Evolutionary conservation across 495 filamentous ascomycete genomes (phyloP).

Genomic region (Pseudoneurospora amorphoporcata): DNA sequence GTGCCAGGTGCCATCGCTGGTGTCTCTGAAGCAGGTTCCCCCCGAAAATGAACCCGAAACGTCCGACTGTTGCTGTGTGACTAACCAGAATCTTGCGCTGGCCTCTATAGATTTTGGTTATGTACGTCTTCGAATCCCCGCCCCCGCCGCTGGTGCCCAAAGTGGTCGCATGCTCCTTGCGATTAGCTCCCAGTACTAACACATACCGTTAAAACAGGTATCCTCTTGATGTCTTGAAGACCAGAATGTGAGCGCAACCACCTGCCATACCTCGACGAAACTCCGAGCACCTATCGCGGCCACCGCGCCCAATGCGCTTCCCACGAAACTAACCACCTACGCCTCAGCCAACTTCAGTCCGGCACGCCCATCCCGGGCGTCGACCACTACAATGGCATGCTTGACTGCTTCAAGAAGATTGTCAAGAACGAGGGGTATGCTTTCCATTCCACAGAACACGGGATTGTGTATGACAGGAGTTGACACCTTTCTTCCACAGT

Average conservation of each 20-base stretch:
- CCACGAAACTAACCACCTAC: constrained; percentile 16
- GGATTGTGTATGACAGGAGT: background rate
- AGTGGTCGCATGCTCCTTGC: constrained; percentile 10
- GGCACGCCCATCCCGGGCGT: constrained; percentile 50
- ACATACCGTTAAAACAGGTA: constrained; percentile 51
- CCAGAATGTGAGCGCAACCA: constrained; percentile 63
- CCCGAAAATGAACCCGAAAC: background rate
- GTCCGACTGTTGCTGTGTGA: background rate
- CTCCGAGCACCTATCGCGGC: background rate
- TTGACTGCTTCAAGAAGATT: constrained; percentile 96
- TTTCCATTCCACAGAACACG: background rate
- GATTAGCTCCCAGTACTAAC: constrained; percentile 6
- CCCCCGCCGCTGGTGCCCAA: background rate
- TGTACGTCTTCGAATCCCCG: constrained; percentile 41
- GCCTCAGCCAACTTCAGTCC: constrained; percentile 71
- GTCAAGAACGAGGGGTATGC: constrained; percentile 83
- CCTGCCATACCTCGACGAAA: background rate
- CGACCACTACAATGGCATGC: constrained; percentile 88
- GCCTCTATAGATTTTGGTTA: constrained; percentile 62
- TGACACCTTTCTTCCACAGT: constrained; percentile 32
- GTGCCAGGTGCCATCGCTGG: constrained; percentile 19
- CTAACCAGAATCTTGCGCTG: background rate
- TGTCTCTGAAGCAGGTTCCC: constrained; percentile 16
- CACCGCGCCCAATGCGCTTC: constrained; percentile 1
- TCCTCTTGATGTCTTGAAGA: constrained; percentile 97